Conservation (phyloP, 2,329 filamentous ascomycete genomes). For the Sodiomyces alkalinus region DNA sequence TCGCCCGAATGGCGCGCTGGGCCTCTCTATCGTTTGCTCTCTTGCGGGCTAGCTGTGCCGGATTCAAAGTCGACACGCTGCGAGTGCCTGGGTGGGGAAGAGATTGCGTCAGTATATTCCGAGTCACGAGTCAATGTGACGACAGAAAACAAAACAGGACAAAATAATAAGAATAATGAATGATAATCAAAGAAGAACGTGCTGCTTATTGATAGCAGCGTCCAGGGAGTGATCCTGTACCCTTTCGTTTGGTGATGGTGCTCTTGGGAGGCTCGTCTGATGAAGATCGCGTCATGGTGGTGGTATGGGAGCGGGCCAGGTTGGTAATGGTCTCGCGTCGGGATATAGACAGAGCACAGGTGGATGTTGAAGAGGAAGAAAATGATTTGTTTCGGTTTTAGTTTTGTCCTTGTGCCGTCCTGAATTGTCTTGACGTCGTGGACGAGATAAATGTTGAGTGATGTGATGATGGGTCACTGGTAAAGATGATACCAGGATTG, state of each 20-base stretch:
- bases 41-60: constrained; percentile 79
- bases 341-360: constrained; percentile 8
- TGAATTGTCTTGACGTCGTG: too few species aligned
- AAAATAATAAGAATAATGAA: constrained; percentile 3
- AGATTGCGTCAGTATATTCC: neutral
- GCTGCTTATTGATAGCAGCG: too few species aligned
- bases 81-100: constrained; percentile 49
- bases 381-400: constrained; percentile 3
- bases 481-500: neutral
- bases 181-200: constrained; percentile 1
- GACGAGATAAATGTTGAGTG: too few species aligned
- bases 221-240: constrained; percentile 14
- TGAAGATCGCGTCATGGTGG: constrained; percentile 24
- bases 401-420: too few species aligned
- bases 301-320: too few species aligned
- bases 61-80: constrained; percentile 75
- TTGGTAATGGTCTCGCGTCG: constrained; percentile 4
- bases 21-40: constrained; percentile 84
- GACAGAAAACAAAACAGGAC: constrained; percentile 3
- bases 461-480: neutral
- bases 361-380: constrained; percentile 7
- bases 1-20: constrained; percentile 71
- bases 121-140: constrained; percentile 2
- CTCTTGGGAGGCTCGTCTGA: constrained; percentile 26
- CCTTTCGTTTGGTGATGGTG: constrained; percentile 31